Evolutionary conservation across 495 filamentous ascomycete genomes (phyloP), one percentile per base, ranked within the genome.

Genomic region (Xylona heveae): DNA sequence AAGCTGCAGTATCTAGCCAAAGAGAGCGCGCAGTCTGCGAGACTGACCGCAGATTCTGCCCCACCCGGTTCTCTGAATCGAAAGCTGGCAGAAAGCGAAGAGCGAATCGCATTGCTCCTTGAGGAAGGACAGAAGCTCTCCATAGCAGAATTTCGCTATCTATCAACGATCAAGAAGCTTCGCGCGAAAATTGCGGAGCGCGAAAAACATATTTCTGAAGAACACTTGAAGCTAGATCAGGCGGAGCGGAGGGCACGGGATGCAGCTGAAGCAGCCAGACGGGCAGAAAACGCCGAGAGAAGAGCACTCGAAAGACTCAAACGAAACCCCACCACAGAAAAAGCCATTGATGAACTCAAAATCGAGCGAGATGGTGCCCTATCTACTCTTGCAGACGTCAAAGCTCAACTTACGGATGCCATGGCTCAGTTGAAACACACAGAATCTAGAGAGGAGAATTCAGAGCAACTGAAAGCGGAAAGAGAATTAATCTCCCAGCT

Each of bases 81-180:
- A 47, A 79, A 77, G 42, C 52, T 93, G 6, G 71, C 78, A 6
- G 82, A 88, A 45, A 85, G 83, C 37, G 81, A 94, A 38, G 80
- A 85, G 41, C 75, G 79, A 40, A 88, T 94, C 36, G 78, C 81
- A 4, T 58, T 83, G 25, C 55, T 97, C 9, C 74, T 97, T 52
- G 74, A 90, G 43, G 88, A 97, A 52, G 88, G 90, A 0, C 80
- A 92, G 45, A 83, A 78, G 38, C 62, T 95, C 7, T 78, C 76
- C 3, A 78, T 74, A 42, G 74, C 69, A 10, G 88, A 95, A 42
- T 62, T 94, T 43, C 76, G 78, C 41, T 72, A 88, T 38, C 61
- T 82, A 24, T 72, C 68, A 9, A 72, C 71, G 2, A 73, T 95
- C 39, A 93, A 84, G 55, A 85, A 79, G 46, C 51, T 95, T 29